Evolutionary conservation across 176 grass and related monocot species (phyloP).

Genomic region (Puccinellia tenuiflora): DNA sequence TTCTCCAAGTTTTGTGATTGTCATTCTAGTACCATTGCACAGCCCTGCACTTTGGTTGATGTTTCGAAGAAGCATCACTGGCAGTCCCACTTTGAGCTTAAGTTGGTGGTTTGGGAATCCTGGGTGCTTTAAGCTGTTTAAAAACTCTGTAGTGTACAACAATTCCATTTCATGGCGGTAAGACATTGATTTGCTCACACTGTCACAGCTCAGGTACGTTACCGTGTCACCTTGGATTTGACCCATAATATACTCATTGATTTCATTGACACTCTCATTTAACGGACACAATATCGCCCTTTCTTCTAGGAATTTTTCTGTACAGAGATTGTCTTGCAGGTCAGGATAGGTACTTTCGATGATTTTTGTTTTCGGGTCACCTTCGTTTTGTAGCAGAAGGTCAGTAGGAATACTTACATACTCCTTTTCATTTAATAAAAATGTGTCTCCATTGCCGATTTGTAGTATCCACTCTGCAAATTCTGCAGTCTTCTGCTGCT

Average conservation of each 20-base stretch:
- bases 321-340: neutral
- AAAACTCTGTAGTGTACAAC: neutral
- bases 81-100: conserved; percentile 12
- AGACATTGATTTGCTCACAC: neutral
- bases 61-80: conserved; percentile 17
- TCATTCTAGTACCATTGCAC: conserved; percentile 14
- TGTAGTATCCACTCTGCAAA: neutral
- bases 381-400: neutral
- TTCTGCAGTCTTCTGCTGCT: neutral
- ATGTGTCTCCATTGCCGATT: neutral
- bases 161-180: neutral
- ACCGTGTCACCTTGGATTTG: neutral
- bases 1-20: neutral
- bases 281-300: neutral
- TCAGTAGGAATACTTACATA: neutral
- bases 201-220: conserved; percentile 5
- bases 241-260: conserved; percentile 2
- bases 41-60: conserved; percentile 3
- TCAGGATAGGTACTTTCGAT: neutral
- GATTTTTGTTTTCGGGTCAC: neutral
- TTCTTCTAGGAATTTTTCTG: neutral
- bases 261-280: neutral
- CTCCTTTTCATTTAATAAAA: neutral
- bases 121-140: neutral
- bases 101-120: conserved; percentile 11